Evolutionary conservation across 108 stramenopile species (phyloP).

Genomic region (Chaetoceros tenuissimus): DNA sequence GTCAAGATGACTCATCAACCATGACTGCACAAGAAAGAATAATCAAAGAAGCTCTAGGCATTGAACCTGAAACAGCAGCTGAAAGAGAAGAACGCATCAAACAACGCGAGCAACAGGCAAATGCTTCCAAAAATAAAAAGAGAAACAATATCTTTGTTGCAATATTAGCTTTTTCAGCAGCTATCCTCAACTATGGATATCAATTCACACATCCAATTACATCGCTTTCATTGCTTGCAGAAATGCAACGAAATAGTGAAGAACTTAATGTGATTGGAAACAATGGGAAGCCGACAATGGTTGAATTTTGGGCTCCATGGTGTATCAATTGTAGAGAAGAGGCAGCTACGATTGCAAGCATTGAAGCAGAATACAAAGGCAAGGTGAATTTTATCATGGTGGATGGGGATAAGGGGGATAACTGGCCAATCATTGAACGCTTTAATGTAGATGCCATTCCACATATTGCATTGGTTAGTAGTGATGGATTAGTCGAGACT

Average conservation of each 20-base stretch:
- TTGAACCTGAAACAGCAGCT: background rate
- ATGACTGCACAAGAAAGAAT: slow-evolving; percentile 5
- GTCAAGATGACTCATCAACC: no score
- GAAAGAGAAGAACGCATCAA: background rate
- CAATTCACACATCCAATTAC: slow-evolving; percentile 66
- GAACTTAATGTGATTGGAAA: slow-evolving; percentile 46
- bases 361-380: slow-evolving; percentile 60
- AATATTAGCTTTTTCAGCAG: slow-evolving; percentile 34
- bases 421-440: slow-evolving; percentile 58
- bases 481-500: slow-evolving; percentile 72
- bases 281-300: slow-evolving; percentile 66
- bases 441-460: slow-evolving; percentile 84
- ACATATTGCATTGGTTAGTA: slow-evolving; percentile 57
- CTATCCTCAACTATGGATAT: slow-evolving; percentile 55
- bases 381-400: slow-evolving; percentile 73
- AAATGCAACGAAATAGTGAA: slow-evolving; percentile 54
- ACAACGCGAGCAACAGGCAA: slow-evolving; percentile 1
- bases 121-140: slow-evolving; percentile 11
- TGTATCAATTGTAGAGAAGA: slow-evolving; percentile 68
- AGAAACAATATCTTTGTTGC: slow-evolving; percentile 51
- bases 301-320: slow-evolving; percentile 85
- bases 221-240: slow-evolving; percentile 43
- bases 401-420: slow-evolving; percentile 42
- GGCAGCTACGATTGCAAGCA: slow-evolving; percentile 49
- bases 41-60: background rate